phyloP scores from a whole-genome alignment of 768 basidiomycete species.

The Postia placenta region DNA sequence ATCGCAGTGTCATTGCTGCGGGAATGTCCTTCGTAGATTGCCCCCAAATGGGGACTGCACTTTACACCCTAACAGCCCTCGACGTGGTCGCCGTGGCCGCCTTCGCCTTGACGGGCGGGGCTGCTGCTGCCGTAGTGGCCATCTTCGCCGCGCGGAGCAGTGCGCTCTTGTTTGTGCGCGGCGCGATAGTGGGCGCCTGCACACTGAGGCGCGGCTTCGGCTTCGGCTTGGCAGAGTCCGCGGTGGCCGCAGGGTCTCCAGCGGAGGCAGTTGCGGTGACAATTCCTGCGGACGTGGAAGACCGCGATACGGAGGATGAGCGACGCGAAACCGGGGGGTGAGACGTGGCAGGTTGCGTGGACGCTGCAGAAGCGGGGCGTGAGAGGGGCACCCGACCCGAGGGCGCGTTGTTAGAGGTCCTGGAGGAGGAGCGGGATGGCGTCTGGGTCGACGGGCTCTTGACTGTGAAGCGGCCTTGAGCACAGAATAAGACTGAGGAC shows the following conservation, averaged over 20 bases:
- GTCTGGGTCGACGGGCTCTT: conserved; percentile 21
- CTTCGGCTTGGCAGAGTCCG: conserved; percentile 19
- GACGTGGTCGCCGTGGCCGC: conserved; percentile 4
- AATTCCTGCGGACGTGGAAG: not conserved
- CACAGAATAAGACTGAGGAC: not conserved
- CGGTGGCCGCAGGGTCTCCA: conserved; percentile 11
- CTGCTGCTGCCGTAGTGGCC: conserved; percentile 25
- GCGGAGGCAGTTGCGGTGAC: conserved; percentile 1
- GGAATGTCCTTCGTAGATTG: not conserved
- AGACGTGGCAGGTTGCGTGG: not conserved
- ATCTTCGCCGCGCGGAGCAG: conserved; percentile 64
- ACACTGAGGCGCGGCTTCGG: conserved; percentile 48
- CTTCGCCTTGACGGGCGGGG: conserved; percentile 9
- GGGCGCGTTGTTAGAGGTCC: conserved; percentile 23
- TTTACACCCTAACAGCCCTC: conserved; percentile 12
- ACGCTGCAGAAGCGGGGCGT: conserved; percentile 12
- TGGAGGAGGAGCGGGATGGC: conserved; percentile 38
- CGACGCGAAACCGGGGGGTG: not conserved
- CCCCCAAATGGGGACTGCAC: not conserved
- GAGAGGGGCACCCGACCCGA: conserved; percentile 9
- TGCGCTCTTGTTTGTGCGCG: conserved; percentile 72
- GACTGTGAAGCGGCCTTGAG: not conserved
- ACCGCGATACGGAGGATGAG: not conserved
- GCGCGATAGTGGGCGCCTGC: conserved; percentile 54
- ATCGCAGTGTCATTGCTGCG: not conserved